Conservation (phyloP, 164 flowering plant genomes). For the Buxus sempervirens region DNA sequence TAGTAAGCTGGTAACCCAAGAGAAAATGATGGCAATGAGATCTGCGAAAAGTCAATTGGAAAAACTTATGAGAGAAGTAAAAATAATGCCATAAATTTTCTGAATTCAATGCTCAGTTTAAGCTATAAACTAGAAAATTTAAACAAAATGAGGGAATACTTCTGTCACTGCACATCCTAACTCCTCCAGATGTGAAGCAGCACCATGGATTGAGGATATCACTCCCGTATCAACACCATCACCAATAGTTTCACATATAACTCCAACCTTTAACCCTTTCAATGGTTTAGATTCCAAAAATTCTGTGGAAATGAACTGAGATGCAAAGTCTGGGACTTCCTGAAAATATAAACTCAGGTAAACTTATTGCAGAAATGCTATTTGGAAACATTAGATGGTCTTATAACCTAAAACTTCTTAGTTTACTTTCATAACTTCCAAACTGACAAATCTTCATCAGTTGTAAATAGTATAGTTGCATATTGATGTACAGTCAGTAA, state of each 20-base stretch:
- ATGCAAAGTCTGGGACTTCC: constrained; percentile 76
- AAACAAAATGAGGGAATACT: constrained; percentile 35
- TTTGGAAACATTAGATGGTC: background rate
- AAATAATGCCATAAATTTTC: background rate
- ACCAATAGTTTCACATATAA: constrained; percentile 79
- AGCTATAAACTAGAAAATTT: background rate
- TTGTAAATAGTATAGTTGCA: background rate
- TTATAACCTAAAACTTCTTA: background rate
- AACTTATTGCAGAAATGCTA: background rate
- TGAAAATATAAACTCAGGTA: constrained; percentile 26
- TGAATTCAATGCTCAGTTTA: background rate
- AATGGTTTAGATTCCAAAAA: constrained; percentile 64
- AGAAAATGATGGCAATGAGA: constrained; percentile 88
- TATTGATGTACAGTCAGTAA: background rate
- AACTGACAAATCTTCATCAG: background rate
- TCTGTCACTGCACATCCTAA: constrained; percentile 77
- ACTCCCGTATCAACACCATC: constrained; percentile 78
- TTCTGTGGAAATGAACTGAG: constrained; percentile 43
- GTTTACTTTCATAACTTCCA: background rate
- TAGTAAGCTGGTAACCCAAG: constrained; percentile 98
- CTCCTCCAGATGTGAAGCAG: constrained; percentile 79
- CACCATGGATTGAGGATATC: constrained; percentile 55
- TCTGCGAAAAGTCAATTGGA: constrained; percentile 41
- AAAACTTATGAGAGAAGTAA: background rate
- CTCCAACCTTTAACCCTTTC: constrained; percentile 80